A percentile compares a stretch with the other conserved stretches of the same genome.
Conservation (phyloP, 768 basidiomycete species). For the Lactarius trivialis region DNA sequence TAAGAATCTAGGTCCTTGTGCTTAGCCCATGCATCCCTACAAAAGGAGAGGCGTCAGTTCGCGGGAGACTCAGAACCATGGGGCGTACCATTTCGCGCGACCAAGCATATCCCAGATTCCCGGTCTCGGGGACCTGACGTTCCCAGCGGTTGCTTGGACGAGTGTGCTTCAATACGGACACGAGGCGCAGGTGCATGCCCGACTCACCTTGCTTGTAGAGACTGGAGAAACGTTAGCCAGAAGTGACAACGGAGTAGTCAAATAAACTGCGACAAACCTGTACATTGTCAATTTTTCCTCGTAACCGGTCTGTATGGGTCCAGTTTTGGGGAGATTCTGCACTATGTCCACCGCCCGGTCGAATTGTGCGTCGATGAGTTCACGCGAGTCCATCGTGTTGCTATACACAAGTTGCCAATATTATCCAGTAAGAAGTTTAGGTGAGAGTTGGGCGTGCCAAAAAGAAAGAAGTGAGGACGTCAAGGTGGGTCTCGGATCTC, state of each 20-base stretch:
- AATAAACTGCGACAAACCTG: constrained; percentile 42
- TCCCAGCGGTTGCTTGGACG: constrained; percentile 75
- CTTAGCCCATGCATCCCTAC: constrained; percentile 93
- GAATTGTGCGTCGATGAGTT: constrained; percentile 79
- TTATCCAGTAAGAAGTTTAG: background rate
- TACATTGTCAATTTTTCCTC: constrained; percentile 95
- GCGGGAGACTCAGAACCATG: constrained; percentile 1
- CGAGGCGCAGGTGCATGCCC: background rate
- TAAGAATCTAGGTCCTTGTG: constrained; percentile 72
- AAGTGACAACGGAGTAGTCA: background rate
- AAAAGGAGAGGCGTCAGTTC: constrained; percentile 19
- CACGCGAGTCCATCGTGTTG: constrained; percentile 49
- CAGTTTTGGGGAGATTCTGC: constrained; percentile 85
- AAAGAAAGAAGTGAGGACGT: background rate
- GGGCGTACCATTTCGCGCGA: constrained; percentile 83
- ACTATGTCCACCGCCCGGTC: constrained; percentile 93
- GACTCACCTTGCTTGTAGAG: constrained; percentile 85
- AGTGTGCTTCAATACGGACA: background rate
- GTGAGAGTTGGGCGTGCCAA: background rate
- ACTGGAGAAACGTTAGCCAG: constrained; percentile 33
- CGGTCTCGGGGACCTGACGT: constrained; percentile 72
- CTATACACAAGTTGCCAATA: background rate
- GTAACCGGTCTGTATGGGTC: constrained; percentile 92
- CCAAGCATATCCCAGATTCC: constrained; percentile 89
- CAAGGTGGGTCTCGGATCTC: background rate